Percentiles rank a stretch among this genome's conserved stretches.
phyloP scores from a whole-genome alignment of 176 grass and related monocot species.

The Stipa capillata region DNA sequence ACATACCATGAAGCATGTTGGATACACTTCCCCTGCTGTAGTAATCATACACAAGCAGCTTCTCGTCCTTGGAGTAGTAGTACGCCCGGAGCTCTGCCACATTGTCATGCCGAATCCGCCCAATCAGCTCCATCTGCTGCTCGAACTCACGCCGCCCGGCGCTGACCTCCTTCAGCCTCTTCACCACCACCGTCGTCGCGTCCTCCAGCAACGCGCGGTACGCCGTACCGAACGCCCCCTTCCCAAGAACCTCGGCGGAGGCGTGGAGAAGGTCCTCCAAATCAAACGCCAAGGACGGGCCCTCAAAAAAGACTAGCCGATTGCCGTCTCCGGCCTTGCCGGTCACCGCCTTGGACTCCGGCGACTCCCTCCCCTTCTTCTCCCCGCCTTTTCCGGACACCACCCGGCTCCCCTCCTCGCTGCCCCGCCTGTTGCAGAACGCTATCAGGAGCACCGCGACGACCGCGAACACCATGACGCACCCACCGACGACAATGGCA shows the following conservation, averaged over 20 bases:
- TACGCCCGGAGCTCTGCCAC: constrained; percentile 82
- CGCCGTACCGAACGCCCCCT: constrained; percentile 82
- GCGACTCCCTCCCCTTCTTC: constrained; percentile 46
- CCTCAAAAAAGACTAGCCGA: constrained; percentile 87
- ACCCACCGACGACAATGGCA: constrained; percentile 63
- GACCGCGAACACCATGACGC: constrained; percentile 24
- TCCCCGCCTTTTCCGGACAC: constrained; percentile 7
- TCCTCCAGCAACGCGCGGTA: constrained; percentile 92
- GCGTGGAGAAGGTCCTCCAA: constrained; percentile 87
- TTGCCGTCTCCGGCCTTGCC: constrained; percentile 61
- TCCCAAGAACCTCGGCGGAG: constrained; percentile 90
- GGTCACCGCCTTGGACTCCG: constrained; percentile 69
- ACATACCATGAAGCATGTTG: constrained; percentile 77
- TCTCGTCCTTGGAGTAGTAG: constrained; percentile 99
- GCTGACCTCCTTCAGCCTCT: constrained; percentile 84
- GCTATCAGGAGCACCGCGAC: constrained; percentile 39
- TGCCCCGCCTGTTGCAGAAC: constrained; percentile 42
- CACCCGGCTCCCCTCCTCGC: neutral
- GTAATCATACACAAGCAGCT: constrained; percentile 83
- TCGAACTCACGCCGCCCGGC: constrained; percentile 81
- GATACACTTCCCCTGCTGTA: constrained; percentile 72
- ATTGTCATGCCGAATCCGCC: constrained; percentile 60
- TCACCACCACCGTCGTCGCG: constrained; percentile 80
- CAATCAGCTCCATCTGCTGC: constrained; percentile 92
- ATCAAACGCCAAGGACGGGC: constrained; percentile 73